Base-by-base conservation (phyloP, 1,284 basidiomycete genomes). In the Ceratobasidium sp. region DNA sequence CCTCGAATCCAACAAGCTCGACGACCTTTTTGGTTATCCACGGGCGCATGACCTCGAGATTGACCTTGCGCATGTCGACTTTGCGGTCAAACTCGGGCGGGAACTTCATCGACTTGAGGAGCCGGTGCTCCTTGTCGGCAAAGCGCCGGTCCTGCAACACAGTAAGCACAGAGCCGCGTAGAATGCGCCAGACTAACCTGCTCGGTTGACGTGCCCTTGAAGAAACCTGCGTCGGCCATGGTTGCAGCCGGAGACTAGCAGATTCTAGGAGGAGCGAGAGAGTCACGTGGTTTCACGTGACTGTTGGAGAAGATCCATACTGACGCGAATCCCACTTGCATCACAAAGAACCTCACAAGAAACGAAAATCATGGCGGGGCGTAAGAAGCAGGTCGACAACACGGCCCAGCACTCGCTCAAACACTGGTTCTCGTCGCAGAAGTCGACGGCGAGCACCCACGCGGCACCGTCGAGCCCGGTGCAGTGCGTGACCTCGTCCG, bases 1-100 rank as follows among this genome's bases (percentile, higher is more conserved):
- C 97, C 79, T 99, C 97, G 63, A 98, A 90, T 5, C 95, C 95
- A 46, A 97, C 88, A 26, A 98, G 86, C 77, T 96, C 92, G 4
- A 92, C 88, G 71, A 98, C 89, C 79, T 94, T 94, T 83, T 94
- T 94, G 4, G 94, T 91, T 73, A 98, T 91, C 97, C 97, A 99
- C 1, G 95, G 94, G 71, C 93, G 86, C 79, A 98, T 92, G 76
- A 96, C 93, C 38, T 86, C 85, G 75, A 95, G 80, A 81, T 98
- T 97, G 74, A 98, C 95, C 85, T 98, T 98, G 66, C 92, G 87
- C 88, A 97, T 93, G 81, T 98, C 96, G 64, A 98, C 95, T 87
- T 96, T 96, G 82, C 92, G 90, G 58, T 93, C 90, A 78, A 98
- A 98, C 79, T 94, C 88, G 2, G 91, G 81, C 4, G 96, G 95